phyloP scores from a whole-genome alignment of 2,329 filamentous ascomycete genomes.

The Sporothrix dimorphospora region DNA sequence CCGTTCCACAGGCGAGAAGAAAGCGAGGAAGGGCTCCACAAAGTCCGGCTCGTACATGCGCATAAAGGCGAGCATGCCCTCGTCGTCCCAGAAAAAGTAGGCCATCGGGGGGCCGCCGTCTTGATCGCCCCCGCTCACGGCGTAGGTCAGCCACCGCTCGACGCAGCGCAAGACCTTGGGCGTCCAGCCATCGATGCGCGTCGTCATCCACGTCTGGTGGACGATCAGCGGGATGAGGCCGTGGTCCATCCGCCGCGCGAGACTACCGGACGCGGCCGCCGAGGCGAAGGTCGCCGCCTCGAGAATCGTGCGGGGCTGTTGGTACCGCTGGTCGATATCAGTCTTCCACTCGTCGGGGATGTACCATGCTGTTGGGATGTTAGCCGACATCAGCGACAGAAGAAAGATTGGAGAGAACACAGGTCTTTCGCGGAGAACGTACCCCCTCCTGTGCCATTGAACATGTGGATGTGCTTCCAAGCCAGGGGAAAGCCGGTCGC shows the following conservation, averaged over 20 bases:
- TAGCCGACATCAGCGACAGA: too few species aligned
- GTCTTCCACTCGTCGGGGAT: slow-evolving; percentile 7
- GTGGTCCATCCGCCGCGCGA: slow-evolving; percentile 3
- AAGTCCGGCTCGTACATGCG: slow-evolving; percentile 8
- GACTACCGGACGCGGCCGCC: background rate
- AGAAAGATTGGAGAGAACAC: too few species aligned
- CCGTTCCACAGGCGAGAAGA: slow-evolving; percentile 14
- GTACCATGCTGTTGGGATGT: slow-evolving; percentile 6
- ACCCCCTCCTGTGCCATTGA: background rate
- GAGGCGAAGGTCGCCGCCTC: background rate
- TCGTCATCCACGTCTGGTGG: slow-evolving; percentile 22
- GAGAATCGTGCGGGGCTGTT: background rate
- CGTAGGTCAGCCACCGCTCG: slow-evolving; percentile 21
- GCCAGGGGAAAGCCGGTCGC: background rate
- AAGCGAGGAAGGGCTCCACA: background rate
- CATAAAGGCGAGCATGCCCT: slow-evolving; percentile 7
- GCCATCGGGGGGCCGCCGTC: slow-evolving; percentile 17
- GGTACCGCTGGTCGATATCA: background rate
- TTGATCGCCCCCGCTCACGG: background rate
- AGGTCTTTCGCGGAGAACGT: too few species aligned
- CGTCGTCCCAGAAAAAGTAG: slow-evolving; percentile 24
- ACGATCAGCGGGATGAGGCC: slow-evolving; percentile 11
- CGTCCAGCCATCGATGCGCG: slow-evolving; percentile 8
- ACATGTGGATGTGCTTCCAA: slow-evolving; percentile 7
- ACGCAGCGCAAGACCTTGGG: slow-evolving; percentile 10